A percentile compares a stretch with the other conserved stretches of the same genome.
phyloP scores from a whole-genome alignment of 345 rosid genomes.

The Gossypium mustelinum region DNA sequence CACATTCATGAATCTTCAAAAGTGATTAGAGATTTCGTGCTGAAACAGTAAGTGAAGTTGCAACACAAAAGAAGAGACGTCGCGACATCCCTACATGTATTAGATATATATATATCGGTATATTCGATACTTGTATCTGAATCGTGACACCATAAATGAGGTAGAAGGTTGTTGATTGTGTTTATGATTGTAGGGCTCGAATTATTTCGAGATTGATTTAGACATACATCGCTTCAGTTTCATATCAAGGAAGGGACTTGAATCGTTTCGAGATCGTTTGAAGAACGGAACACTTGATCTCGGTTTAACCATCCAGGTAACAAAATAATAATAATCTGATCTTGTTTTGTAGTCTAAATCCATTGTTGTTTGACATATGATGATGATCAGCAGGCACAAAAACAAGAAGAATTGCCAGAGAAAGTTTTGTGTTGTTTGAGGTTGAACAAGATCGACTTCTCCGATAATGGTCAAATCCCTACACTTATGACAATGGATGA shows the following conservation, averaged over 20 bases:
- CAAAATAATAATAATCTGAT: neutral
- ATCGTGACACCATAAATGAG: too few species aligned
- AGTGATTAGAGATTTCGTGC: too few species aligned
- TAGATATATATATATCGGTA: too few species aligned
- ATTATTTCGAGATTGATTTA: constrained; percentile 90
- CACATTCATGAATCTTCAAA: too few species aligned
- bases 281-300: constrained; percentile 71
- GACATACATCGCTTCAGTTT: constrained; percentile 90
- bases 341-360: neutral
- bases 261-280: constrained; percentile 77
- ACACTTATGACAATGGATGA: constrained; percentile 45
- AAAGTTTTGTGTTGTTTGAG: constrained; percentile 75
- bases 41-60: too few species aligned
- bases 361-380: neutral
- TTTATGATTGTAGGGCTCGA: constrained; percentile 51
- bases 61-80: too few species aligned
- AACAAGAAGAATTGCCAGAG: constrained; percentile 86
- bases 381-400: constrained; percentile 60
- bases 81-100: too few species aligned
- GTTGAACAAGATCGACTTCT: constrained; percentile 78
- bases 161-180: neutral
- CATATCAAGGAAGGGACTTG: constrained; percentile 88
- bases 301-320: constrained; percentile 89
- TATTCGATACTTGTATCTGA: neutral
- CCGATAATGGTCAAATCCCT: constrained; percentile 73